Conservation (phyloP, 495 filamentous ascomycete genomes). For the Trichoderma virens region DNA sequence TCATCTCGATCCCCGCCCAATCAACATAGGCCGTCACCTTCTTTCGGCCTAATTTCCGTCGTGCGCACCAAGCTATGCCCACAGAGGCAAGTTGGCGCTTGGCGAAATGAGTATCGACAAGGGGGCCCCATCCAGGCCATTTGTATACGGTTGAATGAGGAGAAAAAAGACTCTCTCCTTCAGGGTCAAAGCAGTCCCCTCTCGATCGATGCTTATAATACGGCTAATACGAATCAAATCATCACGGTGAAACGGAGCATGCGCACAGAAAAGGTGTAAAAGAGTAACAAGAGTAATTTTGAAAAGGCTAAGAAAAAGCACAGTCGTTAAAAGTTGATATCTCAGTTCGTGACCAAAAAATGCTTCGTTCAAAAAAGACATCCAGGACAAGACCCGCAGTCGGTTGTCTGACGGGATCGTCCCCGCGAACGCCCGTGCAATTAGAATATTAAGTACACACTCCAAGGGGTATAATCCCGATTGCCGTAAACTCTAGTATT, state of each 20-base stretch:
- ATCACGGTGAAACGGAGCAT: too few species aligned
- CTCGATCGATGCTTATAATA: too few species aligned
- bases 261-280: background rate
- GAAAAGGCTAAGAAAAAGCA: constrained; percentile 8
- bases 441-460: constrained; percentile 39
- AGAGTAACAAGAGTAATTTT: background rate
- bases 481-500: constrained; percentile 17
- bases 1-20: background rate
- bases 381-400: constrained; percentile 8
- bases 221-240: too few species aligned
- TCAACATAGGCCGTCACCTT: background rate
- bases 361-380: constrained; percentile 12
- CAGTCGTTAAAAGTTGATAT: constrained; percentile 4
- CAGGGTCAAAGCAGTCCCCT: too few species aligned
- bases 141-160: too few species aligned
- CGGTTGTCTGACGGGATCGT: background rate
- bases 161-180: too few species aligned
- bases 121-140: too few species aligned
- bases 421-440: constrained; percentile 23
- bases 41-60: background rate
- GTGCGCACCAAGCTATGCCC: background rate
- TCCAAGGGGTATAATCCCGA: constrained; percentile 25
- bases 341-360: constrained; percentile 9
- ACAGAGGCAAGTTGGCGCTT: background rate
- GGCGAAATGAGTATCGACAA: background rate